Base-by-base conservation (phyloP, 768 basidiomycete genomes). In the Collybia nuda region DNA sequence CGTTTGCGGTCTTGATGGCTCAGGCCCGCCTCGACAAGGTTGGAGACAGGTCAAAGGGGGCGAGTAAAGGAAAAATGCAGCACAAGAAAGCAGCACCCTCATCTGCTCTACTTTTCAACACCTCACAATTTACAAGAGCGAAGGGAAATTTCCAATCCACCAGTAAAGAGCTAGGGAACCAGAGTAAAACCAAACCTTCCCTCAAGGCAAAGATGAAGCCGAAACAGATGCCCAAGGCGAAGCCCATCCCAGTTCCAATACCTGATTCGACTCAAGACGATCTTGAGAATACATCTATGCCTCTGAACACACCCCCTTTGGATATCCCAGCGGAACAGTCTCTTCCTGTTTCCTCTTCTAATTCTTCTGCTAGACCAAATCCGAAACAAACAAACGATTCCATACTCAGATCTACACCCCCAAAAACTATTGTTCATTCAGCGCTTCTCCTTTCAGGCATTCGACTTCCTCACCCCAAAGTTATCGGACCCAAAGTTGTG, bases 201-300 rank as follows among this genome's bases (percentile, higher is more conserved):
- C 51, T 68, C 57, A 74, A 69, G 65, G 58, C 62, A 29, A 70
- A 64, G 56, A 72, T 69, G 73, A 65, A 66, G 21, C 59, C 61
- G 15, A 60, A 64, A 50, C 62, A 46, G 40, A 63, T 63, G 44
- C 36, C 49, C 5, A 64, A 68, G 51, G 60, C 68, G 17, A 67
- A 72, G 46, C 54, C 68, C 24, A 44, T 56, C 8, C 61, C 64
- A 21, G 48, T 60, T 14, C 56, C 67, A 18, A 57, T n/a, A n/a
- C n/a, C n/a, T n/a, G n/a, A n/a, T n/a, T n/a, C n/a, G n/a, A n/a
- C 66, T 24, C n/a, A 36, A 17, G 23, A 23, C 15, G 44, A 47
- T 21, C 37, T 22, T n/a, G 44, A 40, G 28, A 39, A 12, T 17
- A 9, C 18, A 35, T 19, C 18, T 14, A 21, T 19, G 7, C 7